Base-by-base conservation (phyloP, 768 basidiomycete genomes). In the Lyophyllum decastes region DNA sequence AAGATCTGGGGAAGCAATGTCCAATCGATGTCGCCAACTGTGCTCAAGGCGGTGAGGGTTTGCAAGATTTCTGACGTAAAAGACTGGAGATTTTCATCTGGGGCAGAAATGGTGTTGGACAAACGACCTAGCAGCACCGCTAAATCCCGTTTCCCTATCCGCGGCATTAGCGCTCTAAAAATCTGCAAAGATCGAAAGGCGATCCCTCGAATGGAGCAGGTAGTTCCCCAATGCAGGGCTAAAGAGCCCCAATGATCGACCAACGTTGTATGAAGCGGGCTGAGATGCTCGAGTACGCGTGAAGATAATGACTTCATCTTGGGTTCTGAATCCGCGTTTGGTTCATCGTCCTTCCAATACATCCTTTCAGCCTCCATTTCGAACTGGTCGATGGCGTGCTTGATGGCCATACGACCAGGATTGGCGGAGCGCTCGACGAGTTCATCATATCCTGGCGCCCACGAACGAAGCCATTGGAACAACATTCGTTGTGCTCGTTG, bases 151-250 rank as follows among this genome's bases (percentile, higher is more conserved):
- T 87, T 83, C 52, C 84, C 86, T 40, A 93, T 81, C 25, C 81
- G 77, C 0, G 93, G 89, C 67, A 86, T 83, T 21, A 97, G 76
- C 0, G 89, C 84, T 35, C 93, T 87, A 73, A 92, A 94, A n/a
- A 94, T 78, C 69, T 97, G 95, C 58, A 97, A 77, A 10, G 94
- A 95, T 30, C 94, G 83, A 73, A 91, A 92, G 2, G 95, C 94
- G 19, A 87, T 86, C 38, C 87, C 85, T 47, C 93, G 86, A 59
- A 94, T 92, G 16, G 92, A 89, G 66, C 94, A 96, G 1, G 88
- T 80, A 12, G 93, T 94, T 4, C 92, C 89, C 88, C 95, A 97
- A 26, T 79, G 74, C 56, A 97, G 73, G 10, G 92, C 90, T 27
- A 94, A 62, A 2, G 87, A 87, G 6, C 92, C 93, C 87, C 95